These are phyloP conservation scores for Candida coquimbonensis DNA, from an alignment of 805 yeast species.

Conservation along the genomic window DNA sequence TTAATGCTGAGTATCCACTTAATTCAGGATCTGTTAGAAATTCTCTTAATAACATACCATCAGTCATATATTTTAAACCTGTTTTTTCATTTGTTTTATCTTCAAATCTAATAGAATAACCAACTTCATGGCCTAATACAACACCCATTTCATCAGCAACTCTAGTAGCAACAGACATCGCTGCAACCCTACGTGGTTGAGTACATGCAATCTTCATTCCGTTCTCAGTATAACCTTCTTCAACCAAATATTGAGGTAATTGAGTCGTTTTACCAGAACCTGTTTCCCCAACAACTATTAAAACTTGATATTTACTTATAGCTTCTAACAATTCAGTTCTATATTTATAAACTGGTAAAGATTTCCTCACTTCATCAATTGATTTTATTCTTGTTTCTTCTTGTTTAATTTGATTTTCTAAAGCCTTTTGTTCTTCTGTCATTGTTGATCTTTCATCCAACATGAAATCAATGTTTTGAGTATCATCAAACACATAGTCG, in stretches of 20 bases:
- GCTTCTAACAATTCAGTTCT: slow-evolving; percentile 54
- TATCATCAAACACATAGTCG: slow-evolving; percentile 73
- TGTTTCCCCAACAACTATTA: slow-evolving; percentile 79
- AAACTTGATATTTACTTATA: slow-evolving; percentile 53
- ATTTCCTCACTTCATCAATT: slow-evolving; percentile 40
- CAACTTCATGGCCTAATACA: slow-evolving; percentile 79
- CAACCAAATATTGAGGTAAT: slow-evolving; percentile 78
- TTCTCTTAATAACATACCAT: slow-evolving; percentile 90
- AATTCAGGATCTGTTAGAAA: slow-evolving; percentile 70
- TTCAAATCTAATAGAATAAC: slow-evolving; percentile 85
- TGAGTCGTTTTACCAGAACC: slow-evolving; percentile 97
- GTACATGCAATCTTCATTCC: slow-evolving; percentile 75
- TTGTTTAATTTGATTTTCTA: slow-evolving; percentile 27
- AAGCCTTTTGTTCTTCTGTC: slow-evolving; percentile 26
- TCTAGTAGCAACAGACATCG: slow-evolving; percentile 81
- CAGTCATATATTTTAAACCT: slow-evolving; percentile 82
- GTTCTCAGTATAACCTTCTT: slow-evolving; percentile 64
- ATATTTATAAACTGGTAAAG: slow-evolving; percentile 69
- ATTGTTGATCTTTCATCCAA: slow-evolving; percentile 27
- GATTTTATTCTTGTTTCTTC: slow-evolving; percentile 28
- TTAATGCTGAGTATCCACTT: slow-evolving; percentile 64
- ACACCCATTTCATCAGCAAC: slow-evolving; percentile 87
- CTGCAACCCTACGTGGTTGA: slow-evolving; percentile 95
- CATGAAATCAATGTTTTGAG: slow-evolving; percentile 50
- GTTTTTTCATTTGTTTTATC: slow-evolving; percentile 64